Evolutionary conservation across 2,329 filamentous ascomycete species (phyloP).

Genomic region (Polychaeton citri): DNA sequence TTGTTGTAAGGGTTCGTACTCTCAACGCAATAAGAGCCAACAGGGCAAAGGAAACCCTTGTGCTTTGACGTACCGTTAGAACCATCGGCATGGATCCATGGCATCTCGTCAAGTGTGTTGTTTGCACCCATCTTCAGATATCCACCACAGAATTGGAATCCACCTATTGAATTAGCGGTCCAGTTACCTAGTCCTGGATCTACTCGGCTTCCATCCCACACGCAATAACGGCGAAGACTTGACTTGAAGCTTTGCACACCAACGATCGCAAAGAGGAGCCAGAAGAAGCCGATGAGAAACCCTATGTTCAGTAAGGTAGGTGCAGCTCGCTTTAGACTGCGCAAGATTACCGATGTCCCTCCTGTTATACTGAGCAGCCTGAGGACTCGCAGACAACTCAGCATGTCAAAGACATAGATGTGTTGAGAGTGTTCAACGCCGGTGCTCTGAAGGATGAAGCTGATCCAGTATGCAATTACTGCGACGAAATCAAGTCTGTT

Average conservation of each 20-base stretch:
- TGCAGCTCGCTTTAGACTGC: slow-evolving; percentile 89
- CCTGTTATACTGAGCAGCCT: slow-evolving; percentile 83
- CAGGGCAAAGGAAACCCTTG: slow-evolving; percentile 84
- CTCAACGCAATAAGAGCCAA: slow-evolving; percentile 71
- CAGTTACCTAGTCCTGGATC: slow-evolving; percentile 35
- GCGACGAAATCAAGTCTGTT: slow-evolving; percentile 92
- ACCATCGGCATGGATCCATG: slow-evolving; percentile 52
- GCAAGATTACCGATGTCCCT: slow-evolving; percentile 85
- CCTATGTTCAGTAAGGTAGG: slow-evolving; percentile 84
- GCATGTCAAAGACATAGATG: slow-evolving; percentile 87
- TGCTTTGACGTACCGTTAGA: slow-evolving; percentile 36
- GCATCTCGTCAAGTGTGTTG: slow-evolving; percentile 33
- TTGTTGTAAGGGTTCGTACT: slow-evolving; percentile 64
- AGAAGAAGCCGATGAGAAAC: slow-evolving; percentile 92
- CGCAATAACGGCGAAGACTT: slow-evolving; percentile 35
- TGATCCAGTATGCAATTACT: slow-evolving; percentile 89
- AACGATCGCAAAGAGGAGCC: slow-evolving; percentile 92
- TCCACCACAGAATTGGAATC: slow-evolving; percentile 74
- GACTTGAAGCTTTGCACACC: slow-evolving; percentile 82
- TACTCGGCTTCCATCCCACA: slow-evolving; percentile 34
- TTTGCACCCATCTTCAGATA: slow-evolving; percentile 44
- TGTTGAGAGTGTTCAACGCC: slow-evolving; percentile 57
- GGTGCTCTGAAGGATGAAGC: slow-evolving; percentile 59
- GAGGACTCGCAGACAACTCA: slow-evolving; percentile 86
- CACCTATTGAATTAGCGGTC: slow-evolving; percentile 34